Evolutionary conservation across 257 asterid genomes (phyloP).

Genomic region (Vinca minor): DNA sequence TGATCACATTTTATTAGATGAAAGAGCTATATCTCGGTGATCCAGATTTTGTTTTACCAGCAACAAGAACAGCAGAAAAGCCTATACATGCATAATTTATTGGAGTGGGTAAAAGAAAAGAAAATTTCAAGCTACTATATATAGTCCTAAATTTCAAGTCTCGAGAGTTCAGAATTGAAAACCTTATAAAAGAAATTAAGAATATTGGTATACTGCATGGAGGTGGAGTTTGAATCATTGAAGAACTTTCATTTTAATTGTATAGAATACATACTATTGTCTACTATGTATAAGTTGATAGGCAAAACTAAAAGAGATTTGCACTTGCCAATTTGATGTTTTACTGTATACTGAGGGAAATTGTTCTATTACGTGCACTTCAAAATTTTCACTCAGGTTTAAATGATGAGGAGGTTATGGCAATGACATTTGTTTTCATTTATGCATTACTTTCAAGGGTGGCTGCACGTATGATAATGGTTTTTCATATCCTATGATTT

Average conservation of each 20-base stretch:
- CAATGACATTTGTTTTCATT: neutral
- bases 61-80: neutral
- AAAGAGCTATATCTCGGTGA: neutral
- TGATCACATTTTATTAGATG: neutral
- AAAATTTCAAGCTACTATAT: neutral
- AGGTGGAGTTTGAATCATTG: neutral
- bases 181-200: neutral
- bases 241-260: neutral
- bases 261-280: neutral
- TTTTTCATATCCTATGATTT: neutral
- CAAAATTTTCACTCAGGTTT: neutral
- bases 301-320: neutral
- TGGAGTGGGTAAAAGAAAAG: neutral
- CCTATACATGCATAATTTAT: neutral
- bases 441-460: neutral
- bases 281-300: neutral
- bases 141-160: neutral
- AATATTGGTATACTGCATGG: neutral
- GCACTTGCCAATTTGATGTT: neutral
- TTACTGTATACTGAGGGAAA: neutral
- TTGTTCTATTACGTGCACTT: neutral
- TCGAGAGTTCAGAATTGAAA: neutral
- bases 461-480: neutral
- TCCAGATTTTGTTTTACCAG: neutral
- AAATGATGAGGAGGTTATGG: neutral